phyloP scores from a whole-genome alignment of 208 protist genomes.

The Trypanosomatidae sp. region DNA sequence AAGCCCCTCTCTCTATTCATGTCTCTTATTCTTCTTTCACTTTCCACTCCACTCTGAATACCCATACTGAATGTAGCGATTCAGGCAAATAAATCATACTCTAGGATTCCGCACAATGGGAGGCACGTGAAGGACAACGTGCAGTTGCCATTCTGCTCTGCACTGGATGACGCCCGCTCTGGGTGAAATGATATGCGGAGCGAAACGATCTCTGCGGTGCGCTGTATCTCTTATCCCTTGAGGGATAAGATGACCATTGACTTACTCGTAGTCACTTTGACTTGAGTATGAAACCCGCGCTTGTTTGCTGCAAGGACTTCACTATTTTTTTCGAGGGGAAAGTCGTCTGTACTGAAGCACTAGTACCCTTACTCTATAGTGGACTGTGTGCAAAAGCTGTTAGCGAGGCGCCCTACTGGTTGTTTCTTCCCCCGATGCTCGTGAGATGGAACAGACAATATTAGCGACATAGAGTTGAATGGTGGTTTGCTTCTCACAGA shows the following conservation, averaged over 20 bases:
- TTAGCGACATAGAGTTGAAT: slow-evolving; percentile 5
- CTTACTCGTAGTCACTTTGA: slow-evolving; percentile 1
- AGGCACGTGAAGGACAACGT: background rate
- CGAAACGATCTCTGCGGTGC: background rate
- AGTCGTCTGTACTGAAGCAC: background rate
- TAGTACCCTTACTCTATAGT: background rate
- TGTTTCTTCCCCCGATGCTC: background rate
- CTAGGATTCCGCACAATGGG: background rate
- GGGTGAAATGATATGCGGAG: background rate
- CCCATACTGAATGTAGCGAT: background rate
- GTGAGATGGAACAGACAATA: slow-evolving; percentile 3
- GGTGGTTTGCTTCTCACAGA: slow-evolving; percentile 1
- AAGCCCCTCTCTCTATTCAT: background rate
- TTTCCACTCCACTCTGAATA: background rate
- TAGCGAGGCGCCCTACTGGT: background rate
- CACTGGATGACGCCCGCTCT: background rate
- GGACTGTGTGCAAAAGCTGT: background rate
- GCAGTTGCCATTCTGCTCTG: background rate
- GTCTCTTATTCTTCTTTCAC: slow-evolving; percentile 3
- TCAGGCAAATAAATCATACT: background rate
- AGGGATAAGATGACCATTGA: slow-evolving; percentile 16
- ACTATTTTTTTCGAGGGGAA: background rate
- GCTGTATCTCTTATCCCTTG: background rate
- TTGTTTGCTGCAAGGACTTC: background rate
- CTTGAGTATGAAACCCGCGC: slow-evolving; percentile 22